Evolutionary conservation across 164 flowering plant genomes (phyloP), one percentile per base, ranked within the genome.

Genomic region (Dillenia suffruticosa): DNA sequence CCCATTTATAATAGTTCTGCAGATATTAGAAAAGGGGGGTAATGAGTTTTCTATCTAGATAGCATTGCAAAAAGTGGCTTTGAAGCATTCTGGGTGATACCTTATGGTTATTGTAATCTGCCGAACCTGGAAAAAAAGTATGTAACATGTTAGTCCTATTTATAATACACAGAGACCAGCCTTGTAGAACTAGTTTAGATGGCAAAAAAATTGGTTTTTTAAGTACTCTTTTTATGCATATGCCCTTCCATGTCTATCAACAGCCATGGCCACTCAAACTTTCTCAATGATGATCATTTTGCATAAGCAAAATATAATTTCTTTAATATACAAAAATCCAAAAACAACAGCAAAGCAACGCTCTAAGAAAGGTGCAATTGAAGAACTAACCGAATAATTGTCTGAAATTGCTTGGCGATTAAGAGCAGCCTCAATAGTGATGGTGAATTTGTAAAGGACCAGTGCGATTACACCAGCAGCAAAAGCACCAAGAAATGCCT

Each of bases 1-100:
- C 10, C 98, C 98, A 64, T 90, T 89, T 5, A 90, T 63, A 59
- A 94, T 89, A 15, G 97, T 94, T 85, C 98, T 94, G 89, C 77
- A 72, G 15, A 51, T 49, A 71, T 44, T 6, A 59, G 15, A 67
- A 10, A 49, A 67, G 45, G 12, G 55, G 19, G 44, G 16, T 63
- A 58, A 58, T 10, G 44, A 63, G 12, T 54, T 12, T 45, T 59
- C 45, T 54, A 40, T 19, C 17, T 32, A 13, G 12, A 44, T 26
- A 14, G 19, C 32, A 64, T 5, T 46, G 10, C 1, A 46, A 43
- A 56, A 40, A 44, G 32, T 10, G 1, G 24, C 56, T 32, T 32
- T 6, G 7, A 32, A 32, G 40, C 40, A 32, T 32, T 32, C 5
- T 5, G 7, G 40, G 40, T 32, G 40, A 13, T 70, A 94, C 98